Base-by-base conservation (phyloP, 192 early-diverging fungal genomes). In the Coemansia sp. region DNA sequence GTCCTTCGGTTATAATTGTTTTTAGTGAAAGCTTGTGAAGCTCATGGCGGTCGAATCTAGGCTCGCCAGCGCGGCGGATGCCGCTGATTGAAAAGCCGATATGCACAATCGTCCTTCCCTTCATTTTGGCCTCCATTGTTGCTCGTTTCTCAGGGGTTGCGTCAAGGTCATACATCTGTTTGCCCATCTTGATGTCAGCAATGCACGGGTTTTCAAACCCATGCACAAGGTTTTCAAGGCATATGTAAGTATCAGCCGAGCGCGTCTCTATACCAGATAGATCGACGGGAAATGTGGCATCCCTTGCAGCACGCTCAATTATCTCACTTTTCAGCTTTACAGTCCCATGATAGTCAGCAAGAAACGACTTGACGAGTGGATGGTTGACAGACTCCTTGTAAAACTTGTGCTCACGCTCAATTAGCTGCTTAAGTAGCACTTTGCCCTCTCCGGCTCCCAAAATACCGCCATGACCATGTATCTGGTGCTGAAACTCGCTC, bases 161-260 rank as follows among this genome's bases (percentile, higher is more conserved):
- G 27, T 85, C 68, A n/a, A 81, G 76, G 24, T 85, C 90, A 64
- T 85, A 91, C 34, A 94, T 67, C 43, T 81, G 79, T 1, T 80
- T 84, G 12, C 92, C 93, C 53, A 95, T 62, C 64, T 95, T 95
- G 13, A 93, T 48, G 70, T 93, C 93, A 17, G 87, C 64, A 23
- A 92, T 68, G 57, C 87, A 92, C 7, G 90, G 85, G 23, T 83
- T 71, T 8, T 39, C 66, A 58, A 90, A 89, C 9, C 79, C 73
- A 46, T 66, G 46, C 9, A 90, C 57, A 24, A 91, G 30, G 53
- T 93, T 91, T 57, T 92, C 85, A 53, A 93, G 68, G 49, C 84
- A 84, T 19, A 89, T 57, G 42, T 71, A 70, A 9, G 17, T 39
- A 23, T 55, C 53, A 38, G 18, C 39, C 34, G 59, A 33, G 17